Evolutionary conservation across 1,139 yeast genomes (phyloP).

Genomic region (Protomyces inouyei): DNA sequence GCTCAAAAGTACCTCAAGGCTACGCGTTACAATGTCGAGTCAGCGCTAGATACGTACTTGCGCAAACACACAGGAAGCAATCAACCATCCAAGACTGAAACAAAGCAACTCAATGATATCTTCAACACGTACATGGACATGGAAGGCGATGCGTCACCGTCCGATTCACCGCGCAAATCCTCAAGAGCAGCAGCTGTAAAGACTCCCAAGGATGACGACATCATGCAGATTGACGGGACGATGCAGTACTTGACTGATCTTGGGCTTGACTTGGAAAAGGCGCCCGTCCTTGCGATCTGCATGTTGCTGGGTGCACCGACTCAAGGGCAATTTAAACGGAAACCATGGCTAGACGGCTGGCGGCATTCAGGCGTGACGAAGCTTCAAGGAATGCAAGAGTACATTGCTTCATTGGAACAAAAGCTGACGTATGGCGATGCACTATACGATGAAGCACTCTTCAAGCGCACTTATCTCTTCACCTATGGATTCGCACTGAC

Average conservation of each 20-base stretch:
- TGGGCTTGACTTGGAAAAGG: slow-evolving; percentile 68
- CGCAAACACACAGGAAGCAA: slow-evolving; percentile 7
- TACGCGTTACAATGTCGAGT: slow-evolving; percentile 15
- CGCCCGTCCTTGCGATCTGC: slow-evolving; percentile 63
- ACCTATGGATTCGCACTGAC: slow-evolving; percentile 67
- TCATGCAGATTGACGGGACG: slow-evolving; percentile 71
- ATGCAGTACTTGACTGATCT: slow-evolving; percentile 61
- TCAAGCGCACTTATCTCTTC: slow-evolving; percentile 59
- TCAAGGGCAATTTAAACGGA: slow-evolving; percentile 55
- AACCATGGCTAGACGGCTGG: slow-evolving; percentile 58
- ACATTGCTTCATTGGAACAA: slow-evolving; percentile 43
- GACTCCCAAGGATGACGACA: background rate
- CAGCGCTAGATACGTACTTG: slow-evolving; percentile 12
- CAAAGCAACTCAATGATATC: slow-evolving; percentile 3
- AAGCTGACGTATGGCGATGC: slow-evolving; percentile 37
- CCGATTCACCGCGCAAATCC: background rate
- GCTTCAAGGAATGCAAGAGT: slow-evolving; percentile 50
- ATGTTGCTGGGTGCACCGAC: slow-evolving; percentile 60
- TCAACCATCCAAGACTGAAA: slow-evolving; percentile 1
- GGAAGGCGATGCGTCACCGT: background rate
- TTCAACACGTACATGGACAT: slow-evolving; percentile 5
- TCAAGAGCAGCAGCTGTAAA: background rate
- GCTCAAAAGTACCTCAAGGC: slow-evolving; percentile 21
- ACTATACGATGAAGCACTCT: slow-evolving; percentile 42
- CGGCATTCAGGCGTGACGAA: slow-evolving; percentile 39